Evolutionary conservation across 2,329 filamentous ascomycete genomes (phyloP).

Genomic region (Scolecobasidium constrictum): DNA sequence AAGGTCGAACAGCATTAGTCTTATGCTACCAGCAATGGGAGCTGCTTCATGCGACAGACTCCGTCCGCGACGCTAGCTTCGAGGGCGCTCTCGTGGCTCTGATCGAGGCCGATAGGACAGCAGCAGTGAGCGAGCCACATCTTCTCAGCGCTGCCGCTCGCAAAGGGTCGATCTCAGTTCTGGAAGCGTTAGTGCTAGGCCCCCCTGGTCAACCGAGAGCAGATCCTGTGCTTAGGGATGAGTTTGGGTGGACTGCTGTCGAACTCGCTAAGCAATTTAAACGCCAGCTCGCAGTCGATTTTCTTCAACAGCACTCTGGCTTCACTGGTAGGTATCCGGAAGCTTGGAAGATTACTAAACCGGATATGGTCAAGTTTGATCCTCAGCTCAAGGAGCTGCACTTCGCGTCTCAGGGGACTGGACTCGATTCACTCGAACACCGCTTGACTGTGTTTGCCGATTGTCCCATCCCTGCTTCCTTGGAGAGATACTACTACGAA

Average conservation of each 20-base stretch:
- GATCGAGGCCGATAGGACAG: not conserved
- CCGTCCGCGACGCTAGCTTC: not conserved
- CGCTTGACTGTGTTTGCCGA: not conserved
- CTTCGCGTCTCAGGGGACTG: not conserved
- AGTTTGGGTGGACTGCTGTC: constrained; percentile 4
- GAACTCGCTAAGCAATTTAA: constrained; percentile 2
- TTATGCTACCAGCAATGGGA: not conserved
- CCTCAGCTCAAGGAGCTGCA: not conserved
- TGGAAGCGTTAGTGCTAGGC: not conserved
- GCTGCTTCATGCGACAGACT: not conserved
- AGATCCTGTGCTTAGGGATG: not conserved
- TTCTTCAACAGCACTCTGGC: not conserved
- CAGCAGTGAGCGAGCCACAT: not conserved
- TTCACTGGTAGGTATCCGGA: not conserved
- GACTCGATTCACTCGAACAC: not conserved
- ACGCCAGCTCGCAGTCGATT: not conserved
- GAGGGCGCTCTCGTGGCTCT: not conserved
- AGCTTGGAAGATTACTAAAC: not conserved
- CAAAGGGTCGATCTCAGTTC: not conserved
- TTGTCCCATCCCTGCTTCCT: not conserved
- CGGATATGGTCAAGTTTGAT: not conserved
- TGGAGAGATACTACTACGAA: not conserved
- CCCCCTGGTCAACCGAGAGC: constrained; percentile 1
- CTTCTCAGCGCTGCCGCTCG: not conserved
- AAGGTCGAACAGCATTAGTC: not conserved